Percentiles rank a stretch among this genome's conserved stretches.
Evolutionary conservation across 805 yeast species (phyloP).

Genomic region (Debaryomyces prosopidis): DNA sequence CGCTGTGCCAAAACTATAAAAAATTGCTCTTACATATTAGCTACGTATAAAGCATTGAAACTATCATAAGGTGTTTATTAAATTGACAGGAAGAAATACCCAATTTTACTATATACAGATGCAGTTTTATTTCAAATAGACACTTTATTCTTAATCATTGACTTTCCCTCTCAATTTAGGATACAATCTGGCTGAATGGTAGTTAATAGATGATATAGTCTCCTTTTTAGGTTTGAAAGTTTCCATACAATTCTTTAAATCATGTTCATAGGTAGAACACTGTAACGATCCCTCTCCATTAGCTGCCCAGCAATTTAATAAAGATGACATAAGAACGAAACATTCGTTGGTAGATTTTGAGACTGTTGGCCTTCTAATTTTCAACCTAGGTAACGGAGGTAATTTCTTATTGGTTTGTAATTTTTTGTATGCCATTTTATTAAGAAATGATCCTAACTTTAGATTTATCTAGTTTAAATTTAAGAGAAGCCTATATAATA

Average conservation of each 20-base stretch:
- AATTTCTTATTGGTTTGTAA: slow-evolving; percentile 40
- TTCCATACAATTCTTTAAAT: slow-evolving; percentile 75
- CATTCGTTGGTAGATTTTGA: slow-evolving; percentile 69
- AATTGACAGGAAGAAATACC: too few species aligned
- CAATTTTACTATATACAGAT: background rate
- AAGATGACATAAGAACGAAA: slow-evolving; percentile 75
- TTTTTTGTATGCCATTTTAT: slow-evolving; percentile 44
- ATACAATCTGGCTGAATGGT: slow-evolving; percentile 56
- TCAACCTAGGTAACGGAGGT: slow-evolving; percentile 75
- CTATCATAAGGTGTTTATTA: too few species aligned
- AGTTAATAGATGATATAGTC: slow-evolving; percentile 48
- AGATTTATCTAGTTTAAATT: too few species aligned
- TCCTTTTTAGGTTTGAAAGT: slow-evolving; percentile 40
- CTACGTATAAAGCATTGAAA: too few species aligned
- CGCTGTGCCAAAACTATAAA: too few species aligned
- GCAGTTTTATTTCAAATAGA: too few species aligned
- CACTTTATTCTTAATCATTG: slow-evolving; percentile 25
- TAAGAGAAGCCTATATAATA: too few species aligned
- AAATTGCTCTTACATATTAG: too few species aligned
- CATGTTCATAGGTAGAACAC: slow-evolving; percentile 66
- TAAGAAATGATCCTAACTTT: too few species aligned
- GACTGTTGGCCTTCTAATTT: slow-evolving; percentile 64
- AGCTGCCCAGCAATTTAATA: slow-evolving; percentile 95
- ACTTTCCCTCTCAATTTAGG: slow-evolving; percentile 53
- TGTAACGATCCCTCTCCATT: slow-evolving; percentile 77